Percentiles rank a stretch among this genome's conserved stretches.
Conservation (phyloP, 169 alveolate genomes). For the Miamiensis avidus region DNA sequence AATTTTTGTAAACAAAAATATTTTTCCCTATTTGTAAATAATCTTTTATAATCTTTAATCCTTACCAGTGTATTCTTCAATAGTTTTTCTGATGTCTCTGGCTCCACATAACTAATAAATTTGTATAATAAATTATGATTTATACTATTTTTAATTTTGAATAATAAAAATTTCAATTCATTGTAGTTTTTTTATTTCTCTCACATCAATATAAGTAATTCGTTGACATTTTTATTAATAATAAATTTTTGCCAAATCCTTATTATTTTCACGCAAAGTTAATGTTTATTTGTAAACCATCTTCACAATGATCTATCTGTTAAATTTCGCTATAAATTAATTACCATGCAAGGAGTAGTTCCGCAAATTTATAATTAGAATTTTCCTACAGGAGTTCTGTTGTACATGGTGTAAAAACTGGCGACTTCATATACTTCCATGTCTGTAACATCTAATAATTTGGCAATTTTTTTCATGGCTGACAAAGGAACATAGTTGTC, state of each 20-base stretch:
- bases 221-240: too few species aligned
- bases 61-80: slow-evolving; percentile 56
- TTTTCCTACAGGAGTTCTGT: slow-evolving; percentile 79
- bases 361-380: slow-evolving; percentile 82
- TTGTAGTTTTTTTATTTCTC: too few species aligned
- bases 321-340: too few species aligned
- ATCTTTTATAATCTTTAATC: too few species aligned
- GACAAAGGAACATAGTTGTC: slow-evolving; percentile 72
- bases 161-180: too few species aligned
- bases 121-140: background rate
- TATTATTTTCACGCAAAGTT: too few species aligned
- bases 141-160: slow-evolving; percentile 49
- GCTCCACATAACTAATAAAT: slow-evolving; percentile 53
- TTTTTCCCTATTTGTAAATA: too few species aligned
- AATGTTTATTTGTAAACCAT: too few species aligned
- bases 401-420: slow-evolving; percentile 79
- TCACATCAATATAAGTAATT: too few species aligned
- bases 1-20: too few species aligned
- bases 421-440: slow-evolving; percentile 82
- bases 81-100: slow-evolving; percentile 64
- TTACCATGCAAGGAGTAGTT: slow-evolving; percentile 76
- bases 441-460: slow-evolving; percentile 75
- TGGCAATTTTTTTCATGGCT: slow-evolving; percentile 83
- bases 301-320: too few species aligned
- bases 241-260: too few species aligned